Base-by-base conservation (phyloP, 345 rosid genomes). In the Lepidium didymum region DNA sequence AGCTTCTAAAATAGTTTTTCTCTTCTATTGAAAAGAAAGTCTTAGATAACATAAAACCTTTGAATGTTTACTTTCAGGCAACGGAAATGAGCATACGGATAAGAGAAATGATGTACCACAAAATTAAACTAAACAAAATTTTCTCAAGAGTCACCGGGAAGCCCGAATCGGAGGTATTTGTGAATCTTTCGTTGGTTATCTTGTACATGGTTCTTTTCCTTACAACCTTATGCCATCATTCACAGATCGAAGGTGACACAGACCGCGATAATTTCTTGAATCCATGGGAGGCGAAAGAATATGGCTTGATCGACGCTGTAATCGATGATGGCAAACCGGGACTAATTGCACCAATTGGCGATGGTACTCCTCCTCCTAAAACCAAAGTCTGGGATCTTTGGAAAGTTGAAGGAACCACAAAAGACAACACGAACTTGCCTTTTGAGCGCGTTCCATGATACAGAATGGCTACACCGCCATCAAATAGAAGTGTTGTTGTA, bases 241-340 rank as follows among this genome's bases (percentile, higher is more conserved):
- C 41, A 64, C 81, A 92, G 98, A 79, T 92, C 15, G 96, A 87
- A 61, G 65, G 75, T 41, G 98, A 92, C 69, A 85, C 96, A 27
- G 91, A 81, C 62, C 88, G 89, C 35, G 96, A 93, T 59, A 81
- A 86, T 51, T 93, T 86, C 82, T 84, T 93, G 97, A 82, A 77
- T 72, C 85, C 98, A 16, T 93, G 97, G 98, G 90, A 93, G 74
- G 96, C 98, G 8, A 90, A 88, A 81, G 94, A 88, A 56, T 93
- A 93, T 7, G 98, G 98, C 2, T 77, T 93, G 74, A 70, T 93
- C 3, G 97, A 93, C 63, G 83, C 49, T 65, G 96, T 93, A 4
- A 88, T 92, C 4, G 98, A 92, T 52, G 93, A 92, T 64, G 98
- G 93, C 36, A 92, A 90, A 77, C 91, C 96, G n/a, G 98, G 98